Conservation (phyloP, 306 rosid genomes). For the Pyrus pyrifolia region DNA sequence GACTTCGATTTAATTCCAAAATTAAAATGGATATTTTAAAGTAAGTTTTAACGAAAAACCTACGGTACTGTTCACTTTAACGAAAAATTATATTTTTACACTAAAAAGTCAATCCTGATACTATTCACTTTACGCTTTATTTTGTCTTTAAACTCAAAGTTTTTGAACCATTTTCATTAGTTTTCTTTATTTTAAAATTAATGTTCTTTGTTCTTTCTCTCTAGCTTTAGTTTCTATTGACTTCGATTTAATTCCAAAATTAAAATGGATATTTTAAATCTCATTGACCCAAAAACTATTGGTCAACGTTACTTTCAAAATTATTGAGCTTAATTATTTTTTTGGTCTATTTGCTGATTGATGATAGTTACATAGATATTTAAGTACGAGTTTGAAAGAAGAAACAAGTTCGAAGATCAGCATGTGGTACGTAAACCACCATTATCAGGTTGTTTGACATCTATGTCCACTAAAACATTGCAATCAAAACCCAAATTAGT, state of each 20-base stretch:
- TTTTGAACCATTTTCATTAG: too few relatives aligned
- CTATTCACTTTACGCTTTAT: too few relatives aligned
- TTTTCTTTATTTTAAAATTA: too few relatives aligned
- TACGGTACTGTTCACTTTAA: too few relatives aligned
- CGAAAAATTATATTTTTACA: too few relatives aligned
- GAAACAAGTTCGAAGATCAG: neutral
- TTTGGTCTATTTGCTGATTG: neutral
- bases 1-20: neutral
- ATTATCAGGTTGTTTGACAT: neutral
- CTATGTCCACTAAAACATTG: neutral
- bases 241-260: neutral
- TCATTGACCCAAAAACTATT: neutral
- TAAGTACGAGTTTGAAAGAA: neutral
- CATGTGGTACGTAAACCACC: neutral
- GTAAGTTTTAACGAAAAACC: too few relatives aligned
- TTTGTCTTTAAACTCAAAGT: too few relatives aligned
- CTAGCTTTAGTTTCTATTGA: neutral
- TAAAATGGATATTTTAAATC: neutral
- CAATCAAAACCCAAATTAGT: neutral
- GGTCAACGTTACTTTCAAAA: neutral
- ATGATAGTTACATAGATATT: neutral
- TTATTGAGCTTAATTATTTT: neutral
- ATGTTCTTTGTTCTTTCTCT: neutral
- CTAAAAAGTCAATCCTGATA: too few relatives aligned
- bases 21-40: neutral